These are phyloP conservation scores for Penicillium sp. DNA, from an alignment of 2,329 filamentous ascomycete genomes.

Conservation along the genomic window DNA sequence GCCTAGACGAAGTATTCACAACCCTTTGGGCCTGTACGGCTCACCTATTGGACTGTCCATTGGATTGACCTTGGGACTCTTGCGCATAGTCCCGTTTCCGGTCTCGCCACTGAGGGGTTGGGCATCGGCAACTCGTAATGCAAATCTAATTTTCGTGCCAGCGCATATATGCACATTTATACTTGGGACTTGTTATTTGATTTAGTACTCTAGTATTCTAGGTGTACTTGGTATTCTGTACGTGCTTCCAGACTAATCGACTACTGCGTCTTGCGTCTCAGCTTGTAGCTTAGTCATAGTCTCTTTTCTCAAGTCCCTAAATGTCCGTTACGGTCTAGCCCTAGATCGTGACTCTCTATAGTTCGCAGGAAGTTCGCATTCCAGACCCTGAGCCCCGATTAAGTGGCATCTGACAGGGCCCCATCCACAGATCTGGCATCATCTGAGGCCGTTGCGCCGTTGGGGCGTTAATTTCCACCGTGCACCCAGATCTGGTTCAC, in stretches of 20 bases:
- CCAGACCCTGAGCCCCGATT: not conserved
- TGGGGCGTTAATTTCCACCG: constrained; percentile 21
- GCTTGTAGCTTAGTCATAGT: too few species aligned
- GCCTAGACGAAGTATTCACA: too few species aligned
- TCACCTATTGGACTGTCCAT: too few species aligned
- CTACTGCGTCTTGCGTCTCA: too few species aligned
- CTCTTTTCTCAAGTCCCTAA: not conserved
- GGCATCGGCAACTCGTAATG: constrained; percentile 1
- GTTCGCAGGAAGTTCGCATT: constrained; percentile 11
- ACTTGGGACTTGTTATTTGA: not conserved
- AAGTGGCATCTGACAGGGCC: constrained; percentile 4
- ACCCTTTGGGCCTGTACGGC: too few species aligned
- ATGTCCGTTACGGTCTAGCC: not conserved
- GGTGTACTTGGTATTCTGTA: not conserved
- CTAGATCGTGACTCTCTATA: not conserved
- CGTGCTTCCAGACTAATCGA: too few species aligned
- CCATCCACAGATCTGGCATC: constrained; percentile 2
- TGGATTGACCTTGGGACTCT: too few species aligned
- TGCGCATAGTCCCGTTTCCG: constrained; percentile 9
- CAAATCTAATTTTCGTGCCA: not conserved
- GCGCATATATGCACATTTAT: not conserved
- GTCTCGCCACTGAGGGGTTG: constrained; percentile 17
- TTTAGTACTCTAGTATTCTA: not conserved
- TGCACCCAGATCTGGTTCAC: constrained; percentile 21
- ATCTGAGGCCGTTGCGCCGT: not conserved